A percentile compares a stretch with the other conserved stretches of the same genome.
Conservation (phyloP, 495 filamentous ascomycete species). For the Ramalina intermedia region DNA sequence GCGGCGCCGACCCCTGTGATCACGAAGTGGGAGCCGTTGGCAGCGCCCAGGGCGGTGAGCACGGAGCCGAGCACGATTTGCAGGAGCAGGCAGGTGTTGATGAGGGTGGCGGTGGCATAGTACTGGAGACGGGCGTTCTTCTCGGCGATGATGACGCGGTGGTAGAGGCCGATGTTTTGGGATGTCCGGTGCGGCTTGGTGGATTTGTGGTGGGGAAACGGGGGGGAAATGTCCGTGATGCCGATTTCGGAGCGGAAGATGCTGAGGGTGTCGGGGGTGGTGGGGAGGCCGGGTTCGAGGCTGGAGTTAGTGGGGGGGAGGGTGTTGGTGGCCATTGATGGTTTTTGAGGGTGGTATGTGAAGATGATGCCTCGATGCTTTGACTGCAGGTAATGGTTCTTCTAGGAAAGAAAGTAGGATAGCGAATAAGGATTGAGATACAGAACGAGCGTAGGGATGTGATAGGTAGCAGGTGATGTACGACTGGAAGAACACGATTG, state of each 20-base stretch:
- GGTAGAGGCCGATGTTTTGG: constrained; percentile 46
- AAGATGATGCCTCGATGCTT: no score
- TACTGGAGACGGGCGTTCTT: constrained; percentile 24
- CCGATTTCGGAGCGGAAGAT: constrained; percentile 32
- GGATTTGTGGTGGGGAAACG: constrained; percentile 1
- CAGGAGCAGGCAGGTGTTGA: constrained; percentile 42
- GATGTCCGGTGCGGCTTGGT: constrained; percentile 27
- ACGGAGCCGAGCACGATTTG: constrained; percentile 49
- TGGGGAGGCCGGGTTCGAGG: constrained; percentile 2
- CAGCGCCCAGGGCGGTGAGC: constrained; percentile 48
- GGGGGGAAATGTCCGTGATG: constrained; percentile 28
- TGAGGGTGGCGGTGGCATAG: constrained; percentile 21
- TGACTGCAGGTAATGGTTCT: no score
- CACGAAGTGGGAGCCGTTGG: constrained; percentile 36
- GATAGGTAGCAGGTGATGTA: no score
- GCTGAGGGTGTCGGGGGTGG: constrained; percentile 22
- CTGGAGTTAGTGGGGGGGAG: background rate
- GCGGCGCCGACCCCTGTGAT: constrained; percentile 49
- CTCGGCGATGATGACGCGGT: constrained; percentile 39
- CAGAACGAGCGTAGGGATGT: no score
- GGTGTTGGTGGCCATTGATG: no score
- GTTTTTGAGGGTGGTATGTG: no score
- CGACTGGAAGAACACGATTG: no score
- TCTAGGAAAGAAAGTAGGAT: no score
- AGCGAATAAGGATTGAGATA: no score